Evolutionary conservation across 1,284 basidiomycete species (phyloP).

Genomic region (Heterobasidion occidentale): DNA sequence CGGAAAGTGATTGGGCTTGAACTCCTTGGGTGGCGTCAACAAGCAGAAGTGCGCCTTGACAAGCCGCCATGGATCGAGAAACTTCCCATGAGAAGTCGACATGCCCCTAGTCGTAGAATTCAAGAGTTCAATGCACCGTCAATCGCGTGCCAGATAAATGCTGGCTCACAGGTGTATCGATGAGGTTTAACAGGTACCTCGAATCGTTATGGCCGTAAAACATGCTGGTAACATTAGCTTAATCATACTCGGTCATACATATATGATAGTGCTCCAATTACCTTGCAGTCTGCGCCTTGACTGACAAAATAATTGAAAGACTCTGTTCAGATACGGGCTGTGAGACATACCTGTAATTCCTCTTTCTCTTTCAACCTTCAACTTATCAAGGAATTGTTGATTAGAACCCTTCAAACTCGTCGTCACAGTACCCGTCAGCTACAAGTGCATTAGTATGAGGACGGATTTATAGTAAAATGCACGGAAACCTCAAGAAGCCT

Average conservation of each 20-base stretch:
- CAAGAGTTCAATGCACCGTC: not conserved
- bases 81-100: conserved; percentile 98
- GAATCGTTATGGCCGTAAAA: conserved; percentile 49
- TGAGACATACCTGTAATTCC: conserved; percentile 75
- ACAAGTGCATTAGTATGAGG: not conserved
- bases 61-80: conserved; percentile 86
- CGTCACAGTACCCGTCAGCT: conserved; percentile 81
- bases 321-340: not conserved
- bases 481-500: conserved; percentile 62
- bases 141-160: not conserved
- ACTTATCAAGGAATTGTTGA: conserved; percentile 89
- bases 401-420: conserved; percentile 60
- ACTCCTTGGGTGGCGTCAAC: conserved; percentile 97
- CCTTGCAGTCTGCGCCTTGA: conserved; percentile 91
- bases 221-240: conserved; percentile 50
- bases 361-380: conserved; percentile 94
- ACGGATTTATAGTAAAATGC: not conserved
- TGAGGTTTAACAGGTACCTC: conserved; percentile 83
- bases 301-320: conserved; percentile 24
- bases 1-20: conserved; percentile 96
- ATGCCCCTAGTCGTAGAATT: conserved; percentile 55
- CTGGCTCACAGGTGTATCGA: conserved; percentile 82
- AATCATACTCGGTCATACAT: not conserved
- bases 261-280: conserved; percentile 17
- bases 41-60: conserved; percentile 86